phyloP scores from a whole-genome alignment of 768 basidiomycete species.

The Tulasnella sp. region DNA sequence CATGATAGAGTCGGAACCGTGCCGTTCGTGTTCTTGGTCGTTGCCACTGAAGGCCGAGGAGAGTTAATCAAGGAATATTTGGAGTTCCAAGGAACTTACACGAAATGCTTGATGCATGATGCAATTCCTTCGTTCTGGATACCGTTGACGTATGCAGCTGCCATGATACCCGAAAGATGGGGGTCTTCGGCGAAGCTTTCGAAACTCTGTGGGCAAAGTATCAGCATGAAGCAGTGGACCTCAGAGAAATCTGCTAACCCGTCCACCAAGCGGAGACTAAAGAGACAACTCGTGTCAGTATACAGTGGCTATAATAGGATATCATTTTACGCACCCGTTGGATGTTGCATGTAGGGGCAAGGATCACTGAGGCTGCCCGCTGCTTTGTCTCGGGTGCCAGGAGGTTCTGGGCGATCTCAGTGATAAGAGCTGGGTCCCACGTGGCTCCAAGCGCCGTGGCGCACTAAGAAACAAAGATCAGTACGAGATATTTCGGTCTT shows the following conservation, averaged over 20 bases:
- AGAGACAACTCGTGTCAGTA: neutral
- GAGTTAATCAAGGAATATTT: neutral
- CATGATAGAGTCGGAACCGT: slow-evolving; percentile 59
- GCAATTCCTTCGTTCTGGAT: slow-evolving; percentile 74
- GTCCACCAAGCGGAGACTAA: slow-evolving; percentile 36
- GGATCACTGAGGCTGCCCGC: slow-evolving; percentile 61
- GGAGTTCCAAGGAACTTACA: slow-evolving; percentile 39
- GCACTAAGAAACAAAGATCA: slow-evolving; percentile 40
- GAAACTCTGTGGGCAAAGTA: slow-evolving; percentile 15
- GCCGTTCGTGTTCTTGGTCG: slow-evolving; percentile 70
- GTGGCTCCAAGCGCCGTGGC: slow-evolving; percentile 76
- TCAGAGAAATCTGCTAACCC: slow-evolving; percentile 29
- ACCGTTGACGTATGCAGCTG: slow-evolving; percentile 70
- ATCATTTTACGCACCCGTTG: slow-evolving; percentile 46
- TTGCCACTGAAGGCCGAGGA: slow-evolving; percentile 42
- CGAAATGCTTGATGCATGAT: slow-evolving; percentile 76
- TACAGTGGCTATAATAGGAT: neutral
- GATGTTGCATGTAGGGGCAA: slow-evolving; percentile 82
- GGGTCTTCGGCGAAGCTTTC: slow-evolving; percentile 58
- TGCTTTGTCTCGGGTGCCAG: slow-evolving; percentile 67
- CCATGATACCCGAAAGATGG: slow-evolving; percentile 64
- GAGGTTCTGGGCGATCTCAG: slow-evolving; percentile 59
- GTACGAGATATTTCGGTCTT: neutral
- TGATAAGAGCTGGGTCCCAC: slow-evolving; percentile 63
- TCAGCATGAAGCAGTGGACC: neutral